Base-by-base conservation (phyloP, 2,329 filamentous ascomycete genomes). In the Penicillium sp. region DNA sequence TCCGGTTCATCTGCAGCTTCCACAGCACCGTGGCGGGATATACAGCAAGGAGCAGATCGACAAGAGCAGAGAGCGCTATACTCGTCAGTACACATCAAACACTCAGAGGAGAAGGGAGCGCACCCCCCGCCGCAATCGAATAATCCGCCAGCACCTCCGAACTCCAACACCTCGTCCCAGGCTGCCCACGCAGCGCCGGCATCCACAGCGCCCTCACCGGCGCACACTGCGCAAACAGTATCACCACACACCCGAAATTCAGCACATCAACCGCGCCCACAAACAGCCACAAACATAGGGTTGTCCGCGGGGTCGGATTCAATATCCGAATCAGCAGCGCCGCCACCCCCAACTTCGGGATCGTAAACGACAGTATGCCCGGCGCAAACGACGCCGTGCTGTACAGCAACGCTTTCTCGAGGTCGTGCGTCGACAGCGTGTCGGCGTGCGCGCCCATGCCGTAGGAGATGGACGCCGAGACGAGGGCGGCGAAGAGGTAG, bases 221-320 rank as follows among this genome's bases (percentile, higher is more conserved):
- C 1, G 64, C 64, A 62, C 79, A 81, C 57, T 74, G 75, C 1
- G 69, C 74, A 40, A 78, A 74, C 1, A 78, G 60, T 5, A 79
- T 67, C 16, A 77, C 59, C 18, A 79, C 68, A 43, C 69, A 74
- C 7, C 66, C 66, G 0, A 71, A 55, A 7, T 75, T 63, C 2
- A 68, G 65, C 9, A 69, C 33, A 9, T 70, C 60, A 21, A 68
- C 71, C 5, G 66, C 33, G 4, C 62, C 61, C 1, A 67, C 67
- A 23, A 79, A 55, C 0, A 43, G 21, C 67, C 67, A 70, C 1
- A 70, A 51, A 20, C 46, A 50, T 3, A 58, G 45, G 7, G 59
- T 62, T 11, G 67, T 62, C 2, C 56, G 1, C 16, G 48, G 16
- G 3, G 52, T 60, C 11, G 68, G 67, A 40, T 67, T 69, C 33